Conservation (phyloP, 345 rosid species). For the Gossypium longicalyx region DNA sequence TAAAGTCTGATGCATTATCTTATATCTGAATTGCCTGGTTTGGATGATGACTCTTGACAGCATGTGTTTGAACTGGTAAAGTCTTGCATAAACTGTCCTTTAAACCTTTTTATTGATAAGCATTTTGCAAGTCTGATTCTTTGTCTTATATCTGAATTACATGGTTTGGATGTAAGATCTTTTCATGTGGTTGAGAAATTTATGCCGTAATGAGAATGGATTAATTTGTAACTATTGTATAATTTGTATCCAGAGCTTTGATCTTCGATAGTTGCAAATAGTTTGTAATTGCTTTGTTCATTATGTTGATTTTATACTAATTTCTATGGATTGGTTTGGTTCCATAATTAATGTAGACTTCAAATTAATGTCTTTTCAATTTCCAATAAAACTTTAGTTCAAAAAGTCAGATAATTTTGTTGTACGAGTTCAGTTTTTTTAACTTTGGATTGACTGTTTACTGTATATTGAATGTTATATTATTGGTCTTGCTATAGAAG, state of each 20-base stretch:
- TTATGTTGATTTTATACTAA: neutral
- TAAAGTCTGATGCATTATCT: neutral
- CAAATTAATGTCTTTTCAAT: neutral
- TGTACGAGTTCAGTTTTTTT: neutral
- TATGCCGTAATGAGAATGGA: neutral
- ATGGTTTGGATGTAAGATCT: neutral
- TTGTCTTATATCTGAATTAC: constrained; percentile 3
- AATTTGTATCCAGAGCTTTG: neutral
- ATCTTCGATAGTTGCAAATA: neutral
- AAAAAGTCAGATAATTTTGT: neutral
- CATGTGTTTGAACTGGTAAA: constrained; percentile 63
- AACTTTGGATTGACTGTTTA: neutral
- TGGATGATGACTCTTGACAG: constrained; percentile 43
- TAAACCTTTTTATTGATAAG: neutral
- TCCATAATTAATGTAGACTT: neutral
- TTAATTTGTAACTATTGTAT: neutral
- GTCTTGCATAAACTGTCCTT: neutral
- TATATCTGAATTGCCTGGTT: neutral
- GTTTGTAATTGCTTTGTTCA: neutral
- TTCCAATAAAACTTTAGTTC: neutral
- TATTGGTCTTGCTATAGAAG: neutral
- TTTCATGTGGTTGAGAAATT: neutral
- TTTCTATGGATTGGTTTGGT: constrained; percentile 3
- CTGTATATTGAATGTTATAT: neutral
- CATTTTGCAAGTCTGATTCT: neutral